Percentiles rank a stretch among this genome's conserved stretches.
These are phyloP conservation scores for Phialocephala sp. DNA, from an alignment of 2,329 filamentous ascomycete genomes.

Conservation along the genomic window DNA sequence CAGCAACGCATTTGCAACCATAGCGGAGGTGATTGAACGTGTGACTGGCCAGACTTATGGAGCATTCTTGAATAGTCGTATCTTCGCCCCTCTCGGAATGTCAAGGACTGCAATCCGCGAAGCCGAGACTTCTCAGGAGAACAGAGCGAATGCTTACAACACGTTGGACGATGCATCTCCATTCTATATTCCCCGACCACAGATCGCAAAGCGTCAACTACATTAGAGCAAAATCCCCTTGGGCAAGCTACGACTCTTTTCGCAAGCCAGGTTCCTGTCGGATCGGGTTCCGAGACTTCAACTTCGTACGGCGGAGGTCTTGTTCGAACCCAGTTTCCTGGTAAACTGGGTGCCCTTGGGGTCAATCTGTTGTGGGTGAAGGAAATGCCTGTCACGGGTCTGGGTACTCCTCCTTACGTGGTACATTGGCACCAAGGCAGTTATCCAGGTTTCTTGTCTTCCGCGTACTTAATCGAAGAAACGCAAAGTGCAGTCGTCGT, in stretches of 20 bases:
- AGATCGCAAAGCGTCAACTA: not conserved
- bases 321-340: too few species aligned
- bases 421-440: not conserved
- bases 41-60: too few species aligned
- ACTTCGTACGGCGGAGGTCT: too few species aligned
- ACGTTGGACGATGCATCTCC: not conserved
- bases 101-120: not conserved
- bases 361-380: not conserved
- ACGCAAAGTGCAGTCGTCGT: conserved; percentile 13
- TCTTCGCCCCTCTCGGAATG: not conserved
- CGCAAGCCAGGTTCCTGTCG: too few species aligned
- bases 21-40: too few species aligned
- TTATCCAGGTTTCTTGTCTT: not conserved
- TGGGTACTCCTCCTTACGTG: not conserved
- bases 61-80: not conserved
- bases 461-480: not conserved
- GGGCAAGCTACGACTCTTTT: too few species aligned
- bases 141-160: not conserved
- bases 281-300: too few species aligned
- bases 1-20: too few species aligned
- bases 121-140: not conserved
- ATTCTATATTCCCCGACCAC: not conserved
- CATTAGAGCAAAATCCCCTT: too few species aligned
- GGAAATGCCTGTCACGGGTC: not conserved
- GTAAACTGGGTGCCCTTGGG: not conserved